A percentile compares a stretch with the other conserved stretches of the same genome.
phyloP scores from a whole-genome alignment of 1,139 yeast genomes.

The Meyerozyma smithsonii region DNA sequence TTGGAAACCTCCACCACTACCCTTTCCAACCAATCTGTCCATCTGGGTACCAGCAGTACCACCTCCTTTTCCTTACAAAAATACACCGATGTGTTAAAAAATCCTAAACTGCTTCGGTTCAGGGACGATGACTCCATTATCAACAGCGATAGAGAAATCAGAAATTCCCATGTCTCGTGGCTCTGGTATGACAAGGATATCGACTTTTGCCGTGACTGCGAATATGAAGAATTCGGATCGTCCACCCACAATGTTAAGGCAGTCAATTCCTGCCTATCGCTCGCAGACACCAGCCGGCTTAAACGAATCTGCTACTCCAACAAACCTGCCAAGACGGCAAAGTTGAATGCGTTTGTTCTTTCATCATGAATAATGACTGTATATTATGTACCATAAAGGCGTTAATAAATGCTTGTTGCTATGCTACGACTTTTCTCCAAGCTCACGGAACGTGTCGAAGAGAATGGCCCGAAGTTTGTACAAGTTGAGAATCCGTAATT shows the following conservation, averaged over 20 bases:
- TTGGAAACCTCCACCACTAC: slow-evolving; percentile 12
- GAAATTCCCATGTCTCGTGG: slow-evolving; percentile 21
- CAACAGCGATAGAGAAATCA: slow-evolving; percentile 4
- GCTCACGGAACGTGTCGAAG: slow-evolving; percentile 45
- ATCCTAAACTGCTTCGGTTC: slow-evolving; percentile 12
- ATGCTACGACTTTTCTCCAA: slow-evolving; percentile 16
- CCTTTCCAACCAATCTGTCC: slow-evolving; percentile 9
- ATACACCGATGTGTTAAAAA: slow-evolving; percentile 1
- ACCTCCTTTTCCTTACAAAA: slow-evolving; percentile 7
- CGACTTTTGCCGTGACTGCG: slow-evolving; percentile 23
- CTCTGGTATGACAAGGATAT: slow-evolving; percentile 34
- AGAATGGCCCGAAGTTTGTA: slow-evolving; percentile 69
- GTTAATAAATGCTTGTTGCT: not conserved
- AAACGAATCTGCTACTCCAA: slow-evolving; percentile 30
- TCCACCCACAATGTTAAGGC: slow-evolving; percentile 15
- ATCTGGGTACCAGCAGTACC: slow-evolving; percentile 12
- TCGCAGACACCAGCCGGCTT: slow-evolving; percentile 9
- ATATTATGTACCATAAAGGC: not conserved
- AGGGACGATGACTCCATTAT: slow-evolving; percentile 18
- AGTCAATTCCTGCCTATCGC: slow-evolving; percentile 19
- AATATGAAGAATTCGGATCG: slow-evolving; percentile 13
- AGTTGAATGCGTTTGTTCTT: slow-evolving; percentile 29
- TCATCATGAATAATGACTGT: slow-evolving; percentile 7
- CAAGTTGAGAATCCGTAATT: slow-evolving; percentile 72
- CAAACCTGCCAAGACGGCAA: slow-evolving; percentile 16